Evolutionary conservation across 495 filamentous ascomycete species (phyloP).

Genomic region (Cenococcum geophilum): DNA sequence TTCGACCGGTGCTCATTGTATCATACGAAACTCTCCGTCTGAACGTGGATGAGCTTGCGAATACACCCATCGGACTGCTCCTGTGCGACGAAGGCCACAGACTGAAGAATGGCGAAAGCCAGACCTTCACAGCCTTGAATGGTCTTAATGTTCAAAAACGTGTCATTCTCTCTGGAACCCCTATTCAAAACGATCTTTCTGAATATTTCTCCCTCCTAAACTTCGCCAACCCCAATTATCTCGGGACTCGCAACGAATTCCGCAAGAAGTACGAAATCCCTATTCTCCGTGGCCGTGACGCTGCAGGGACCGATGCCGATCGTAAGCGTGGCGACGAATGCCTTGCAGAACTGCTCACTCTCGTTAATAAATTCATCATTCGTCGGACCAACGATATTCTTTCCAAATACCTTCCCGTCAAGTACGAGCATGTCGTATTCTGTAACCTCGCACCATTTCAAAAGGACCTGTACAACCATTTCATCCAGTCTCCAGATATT

Average conservation of each 20-base stretch:
- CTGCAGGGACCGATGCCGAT: conserved; percentile 77
- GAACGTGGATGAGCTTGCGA: conserved; percentile 80
- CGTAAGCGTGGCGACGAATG: conserved; percentile 79
- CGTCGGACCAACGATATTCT: conserved; percentile 96
- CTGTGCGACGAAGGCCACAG: conserved; percentile 98
- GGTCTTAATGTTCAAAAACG: conserved; percentile 81
- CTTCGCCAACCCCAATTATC: conserved; percentile 90
- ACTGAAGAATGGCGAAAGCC: conserved; percentile 95
- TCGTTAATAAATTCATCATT: conserved; percentile 99
- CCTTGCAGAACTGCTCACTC: conserved; percentile 66
- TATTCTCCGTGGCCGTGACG: conserved; percentile 88
- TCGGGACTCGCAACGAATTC: conserved; percentile 86
- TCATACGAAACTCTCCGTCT: conserved; percentile 95
- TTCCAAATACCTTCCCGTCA: conserved; percentile 95
- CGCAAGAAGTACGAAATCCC: conserved; percentile 91
- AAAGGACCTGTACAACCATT: conserved; percentile 87
- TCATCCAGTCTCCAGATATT: conserved; percentile 93
- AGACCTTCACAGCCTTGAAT: conserved; percentile 87
- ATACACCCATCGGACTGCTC: conserved; percentile 83
- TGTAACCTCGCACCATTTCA: conserved; percentile 94
- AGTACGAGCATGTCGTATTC: conserved; percentile 99
- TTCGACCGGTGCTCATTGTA: conserved; percentile 95
- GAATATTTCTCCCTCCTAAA: conserved; percentile 96
- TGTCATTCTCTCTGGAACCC: conserved; percentile 94
- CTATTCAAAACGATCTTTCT: conserved; percentile 95